phyloP scores from a whole-genome alignment of 1,284 basidiomycete species.

The Cutaneotrichosporon sp. region DNA sequence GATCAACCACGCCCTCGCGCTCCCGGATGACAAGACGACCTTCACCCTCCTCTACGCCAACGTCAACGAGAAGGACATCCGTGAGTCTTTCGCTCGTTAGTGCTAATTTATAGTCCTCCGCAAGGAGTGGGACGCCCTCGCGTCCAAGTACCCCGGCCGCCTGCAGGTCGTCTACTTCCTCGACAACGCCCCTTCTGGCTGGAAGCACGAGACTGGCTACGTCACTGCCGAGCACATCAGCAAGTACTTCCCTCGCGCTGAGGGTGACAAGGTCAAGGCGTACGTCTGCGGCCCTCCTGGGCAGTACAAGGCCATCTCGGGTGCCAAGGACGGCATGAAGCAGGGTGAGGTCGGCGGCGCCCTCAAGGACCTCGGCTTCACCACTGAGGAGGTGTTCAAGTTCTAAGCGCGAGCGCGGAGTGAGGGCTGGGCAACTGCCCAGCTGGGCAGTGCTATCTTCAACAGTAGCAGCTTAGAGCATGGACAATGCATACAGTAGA shows the following conservation, averaged over 20 bases:
- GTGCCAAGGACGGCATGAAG: constrained; percentile 61
- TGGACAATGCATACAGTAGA: background rate
- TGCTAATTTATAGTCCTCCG: constrained; percentile 59
- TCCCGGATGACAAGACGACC: constrained; percentile 86
- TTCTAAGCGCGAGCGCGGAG: constrained; percentile 35
- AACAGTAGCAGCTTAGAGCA: background rate
- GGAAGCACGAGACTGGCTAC: constrained; percentile 73
- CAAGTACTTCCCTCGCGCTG: constrained; percentile 62
- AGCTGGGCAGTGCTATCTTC: background rate
- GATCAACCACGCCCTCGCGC: constrained; percentile 65
- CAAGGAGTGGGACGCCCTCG: constrained; percentile 73
- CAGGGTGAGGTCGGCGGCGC: constrained; percentile 81
- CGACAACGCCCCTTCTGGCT: constrained; percentile 70
- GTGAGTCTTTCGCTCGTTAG: constrained; percentile 1
- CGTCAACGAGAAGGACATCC: constrained; percentile 84
- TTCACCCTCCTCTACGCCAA: constrained; percentile 92
- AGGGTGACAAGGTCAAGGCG: constrained; percentile 79
- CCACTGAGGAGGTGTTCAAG: constrained; percentile 62
- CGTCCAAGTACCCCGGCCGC: constrained; percentile 65
- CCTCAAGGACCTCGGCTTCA: constrained; percentile 84
- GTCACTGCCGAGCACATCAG: constrained; percentile 70
- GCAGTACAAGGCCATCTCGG: constrained; percentile 73
- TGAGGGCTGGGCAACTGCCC: background rate
- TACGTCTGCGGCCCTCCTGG: constrained; percentile 91
- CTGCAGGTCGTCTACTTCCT: constrained; percentile 82